Evolutionary conservation across 73 alveolate genomes (phyloP), one percentile per base, ranked within the genome.

Genomic region (Paramecium tetraurelia): DNA sequence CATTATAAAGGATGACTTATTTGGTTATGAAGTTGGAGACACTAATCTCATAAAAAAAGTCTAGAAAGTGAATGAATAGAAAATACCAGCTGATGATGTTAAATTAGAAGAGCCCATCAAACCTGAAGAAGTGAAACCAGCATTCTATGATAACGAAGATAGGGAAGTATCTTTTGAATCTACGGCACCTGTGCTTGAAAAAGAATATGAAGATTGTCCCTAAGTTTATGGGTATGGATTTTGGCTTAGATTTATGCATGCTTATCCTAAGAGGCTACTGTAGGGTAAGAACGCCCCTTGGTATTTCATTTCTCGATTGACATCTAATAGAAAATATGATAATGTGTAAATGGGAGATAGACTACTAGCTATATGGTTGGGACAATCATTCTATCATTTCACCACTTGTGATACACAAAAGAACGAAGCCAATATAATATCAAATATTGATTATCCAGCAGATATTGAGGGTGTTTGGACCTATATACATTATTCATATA

Each of bases 401-500:
- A 46, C 57, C 27, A 80, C 90, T 2, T 31, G 57, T 24, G 90
- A 80, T 44, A 36, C 33, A 29, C 8, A 38, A 41, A 75, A 75
- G 58, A 41, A 41, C 7, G 2, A 75, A 38, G 58, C 69, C 0
- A 75, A 75, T 75, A 18, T 75, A 0, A 41, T 75, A 41, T 22
- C 38, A 16, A 35, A 35, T 38, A 41, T 75, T 20, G 59, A 75
- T 41, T 75, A 75, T 75, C 92, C 92, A 14, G 24, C 83, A 33
- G 92, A 84, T 50, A 84, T 84, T 50, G 92, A 84, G 20, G 92
- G 92, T 27, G 48, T 84, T 12, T 84, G 92, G 92, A 84, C 92
- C 1, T 84, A 50, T 14, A 44, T 84, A 1, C 57, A 84, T 50
- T 84, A 84, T 48, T 84, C 92, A 3, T 75, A 75, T 20, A 75